Conservation (phyloP, 176 grass and related monocot species). For the Melocanna baccifera region DNA sequence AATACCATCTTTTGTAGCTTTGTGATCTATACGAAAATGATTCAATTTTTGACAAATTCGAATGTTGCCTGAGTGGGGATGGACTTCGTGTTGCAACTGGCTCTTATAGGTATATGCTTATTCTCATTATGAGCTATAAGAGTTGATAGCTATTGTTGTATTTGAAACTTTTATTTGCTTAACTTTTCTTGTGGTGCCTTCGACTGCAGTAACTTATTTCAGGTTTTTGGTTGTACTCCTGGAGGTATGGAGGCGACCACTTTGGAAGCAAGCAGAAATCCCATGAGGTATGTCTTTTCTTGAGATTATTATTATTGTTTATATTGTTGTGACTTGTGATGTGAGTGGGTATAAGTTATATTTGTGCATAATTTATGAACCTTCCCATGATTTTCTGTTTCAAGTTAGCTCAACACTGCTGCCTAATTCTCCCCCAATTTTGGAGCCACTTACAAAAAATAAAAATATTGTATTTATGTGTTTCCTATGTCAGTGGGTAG, state of each 20-base stretch:
- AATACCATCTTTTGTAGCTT: constrained; percentile 47
- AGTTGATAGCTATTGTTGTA: constrained; percentile 11
- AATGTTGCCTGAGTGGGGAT: constrained; percentile 77
- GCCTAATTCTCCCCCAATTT: neutral
- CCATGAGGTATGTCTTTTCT: constrained; percentile 58
- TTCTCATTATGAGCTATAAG: constrained; percentile 19
- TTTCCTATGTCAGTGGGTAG: constrained; percentile 14
- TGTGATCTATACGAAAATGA: constrained; percentile 91
- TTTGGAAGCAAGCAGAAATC: constrained; percentile 83
- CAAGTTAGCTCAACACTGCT: neutral
- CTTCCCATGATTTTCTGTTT: neutral
- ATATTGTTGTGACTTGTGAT: neutral
- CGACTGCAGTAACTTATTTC: constrained; percentile 78
- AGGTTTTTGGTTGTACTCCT: constrained; percentile 63
- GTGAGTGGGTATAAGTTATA: neutral
- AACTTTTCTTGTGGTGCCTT: constrained; percentile 30
- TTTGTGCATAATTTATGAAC: neutral
- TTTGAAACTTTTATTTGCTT: constrained; percentile 18
- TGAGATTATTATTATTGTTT: neutral
- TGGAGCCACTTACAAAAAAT: neutral
- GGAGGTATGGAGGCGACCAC: constrained; percentile 58
- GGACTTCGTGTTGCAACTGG: constrained; percentile 73
- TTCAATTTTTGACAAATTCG: constrained; percentile 91
- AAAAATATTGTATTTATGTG: neutral
- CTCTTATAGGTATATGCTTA: constrained; percentile 73